Conservation (phyloP, 495 filamentous ascomycete genomes). For the Aspergillus diversus region DNA sequence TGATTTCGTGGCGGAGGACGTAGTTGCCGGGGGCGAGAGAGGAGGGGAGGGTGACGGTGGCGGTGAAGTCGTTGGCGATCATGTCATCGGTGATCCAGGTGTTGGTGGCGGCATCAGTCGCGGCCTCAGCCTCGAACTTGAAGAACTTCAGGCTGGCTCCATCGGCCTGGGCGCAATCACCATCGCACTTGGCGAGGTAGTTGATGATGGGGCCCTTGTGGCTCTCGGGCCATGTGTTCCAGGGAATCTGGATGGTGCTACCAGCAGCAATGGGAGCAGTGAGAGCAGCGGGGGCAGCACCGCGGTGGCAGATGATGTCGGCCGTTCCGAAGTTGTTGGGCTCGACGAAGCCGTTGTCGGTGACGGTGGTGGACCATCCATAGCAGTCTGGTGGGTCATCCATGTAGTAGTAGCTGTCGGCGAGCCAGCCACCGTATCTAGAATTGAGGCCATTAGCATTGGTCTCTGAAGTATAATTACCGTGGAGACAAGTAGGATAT, state of each 20-base stretch:
- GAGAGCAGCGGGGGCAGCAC: constrained; percentile 38
- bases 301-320: constrained; percentile 57
- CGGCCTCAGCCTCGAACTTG: constrained; percentile 62
- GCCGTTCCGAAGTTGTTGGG: constrained; percentile 39
- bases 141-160: constrained; percentile 62
- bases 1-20: constrained; percentile 70
- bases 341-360: constrained; percentile 54
- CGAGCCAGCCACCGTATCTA: constrained; percentile 42
- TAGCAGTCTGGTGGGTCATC: constrained; percentile 40
- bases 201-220: constrained; percentile 52
- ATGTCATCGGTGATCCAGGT: constrained; percentile 63
- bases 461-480: neutral
- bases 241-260: constrained; percentile 41
- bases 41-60: constrained; percentile 61
- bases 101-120: constrained; percentile 48
- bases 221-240: constrained; percentile 36
- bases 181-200: constrained; percentile 67
- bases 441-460: constrained; percentile 4
- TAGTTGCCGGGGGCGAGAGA: constrained; percentile 63
- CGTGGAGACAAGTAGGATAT: no score
- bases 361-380: constrained; percentile 49
- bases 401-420: constrained; percentile 35
- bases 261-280: constrained; percentile 47
- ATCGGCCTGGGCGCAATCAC: constrained; percentile 58
- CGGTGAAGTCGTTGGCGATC: constrained; percentile 58